Conservation (phyloP, 176 grass and related monocot species). For the Chrysopogon serrulatus region DNA sequence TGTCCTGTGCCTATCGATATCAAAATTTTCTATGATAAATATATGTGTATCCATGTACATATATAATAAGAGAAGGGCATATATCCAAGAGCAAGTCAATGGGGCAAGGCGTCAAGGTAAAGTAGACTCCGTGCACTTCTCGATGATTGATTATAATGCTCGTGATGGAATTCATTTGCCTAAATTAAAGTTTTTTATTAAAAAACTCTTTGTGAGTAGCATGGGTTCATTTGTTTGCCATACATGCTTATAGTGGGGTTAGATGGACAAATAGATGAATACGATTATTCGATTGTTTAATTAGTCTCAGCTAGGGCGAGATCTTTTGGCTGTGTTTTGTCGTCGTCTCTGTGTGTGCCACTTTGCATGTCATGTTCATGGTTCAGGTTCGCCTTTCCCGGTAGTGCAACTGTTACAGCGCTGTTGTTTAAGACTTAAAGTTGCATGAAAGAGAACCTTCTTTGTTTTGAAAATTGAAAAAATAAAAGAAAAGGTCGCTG, state of each 20-base stretch:
- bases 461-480: background rate
- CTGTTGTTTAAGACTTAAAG: background rate
- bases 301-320: background rate
- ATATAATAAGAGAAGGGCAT: no score
- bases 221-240: background rate
- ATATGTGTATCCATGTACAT: background rate
- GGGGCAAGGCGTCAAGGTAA: background rate
- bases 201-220: background rate
- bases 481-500: background rate
- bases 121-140: background rate
- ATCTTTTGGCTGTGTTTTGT: background rate
- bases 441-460: background rate
- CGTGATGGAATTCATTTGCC: background rate
- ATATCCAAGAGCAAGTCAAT: no score
- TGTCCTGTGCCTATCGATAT: no score
- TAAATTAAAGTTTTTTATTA: background rate
- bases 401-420: background rate
- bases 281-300: background rate
- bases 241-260: background rate
- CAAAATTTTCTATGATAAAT: no score
- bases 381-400: background rate
- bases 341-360: background rate
- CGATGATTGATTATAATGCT: background rate
- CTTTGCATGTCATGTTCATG: conserved; percentile 1
- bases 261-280: background rate